Base-by-base conservation (phyloP, 164 flowering plant species). In the Umbilicus rupestris region DNA sequence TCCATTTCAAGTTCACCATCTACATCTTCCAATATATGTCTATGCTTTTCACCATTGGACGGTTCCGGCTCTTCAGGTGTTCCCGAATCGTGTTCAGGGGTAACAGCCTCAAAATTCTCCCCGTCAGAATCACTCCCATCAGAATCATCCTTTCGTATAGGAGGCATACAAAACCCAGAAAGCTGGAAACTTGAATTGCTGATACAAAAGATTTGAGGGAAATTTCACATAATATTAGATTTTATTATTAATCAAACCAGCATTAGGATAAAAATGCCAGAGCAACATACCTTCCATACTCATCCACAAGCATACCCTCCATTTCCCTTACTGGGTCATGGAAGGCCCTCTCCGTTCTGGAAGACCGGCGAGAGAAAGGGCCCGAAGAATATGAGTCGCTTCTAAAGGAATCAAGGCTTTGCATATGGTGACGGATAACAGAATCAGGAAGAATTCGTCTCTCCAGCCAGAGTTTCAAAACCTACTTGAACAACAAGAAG, bases 1-100 rank as follows among this genome's bases (percentile, higher is more conserved):
- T 95, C 99, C 99, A 92, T 95, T 78, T 95, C 99, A 77, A 95
- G 97, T 76, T 95, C 99, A 46, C 96, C 97, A 74, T 95, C 97
- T 68, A 95, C 99, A 78, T 89, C 99, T 76, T 89, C 97, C 79
- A 95, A 74, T 33, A 95, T 84, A 75, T 81, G 97, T 17, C 79
- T 75, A 70, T 78, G 97, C 75, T 83, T 89, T 64, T 80, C 87
- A 41, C 64, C 66, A 44, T 75, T 69, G 46, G 76, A 69, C 16
- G 58, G 35, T 68, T 71, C 85, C 44, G 64, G 72, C 46, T 71
- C 85, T 69, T 79, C 81, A 26, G 70, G 76, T 66, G 64, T 55
- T 52, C 69, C 77, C 71, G 81, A 57, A 63, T 76, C 71, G 39
- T 81, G 86, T 71, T 86, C 97, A 66, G 99, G 97, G 39, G 99